Conservation (phyloP, 805 yeast species). For the Saccharomyces mikatae region DNA sequence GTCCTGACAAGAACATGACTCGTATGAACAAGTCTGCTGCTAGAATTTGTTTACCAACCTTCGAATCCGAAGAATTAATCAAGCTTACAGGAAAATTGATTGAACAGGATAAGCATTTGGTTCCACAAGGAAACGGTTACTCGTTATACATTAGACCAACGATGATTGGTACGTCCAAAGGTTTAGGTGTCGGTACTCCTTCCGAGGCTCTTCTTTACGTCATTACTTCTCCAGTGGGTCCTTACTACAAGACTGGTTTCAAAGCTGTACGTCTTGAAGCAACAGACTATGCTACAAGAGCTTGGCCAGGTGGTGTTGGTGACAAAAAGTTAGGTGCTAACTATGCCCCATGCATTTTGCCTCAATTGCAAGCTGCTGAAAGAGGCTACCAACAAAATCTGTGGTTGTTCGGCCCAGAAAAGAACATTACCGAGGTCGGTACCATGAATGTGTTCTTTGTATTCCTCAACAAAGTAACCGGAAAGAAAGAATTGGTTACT, state of each 20-base stretch:
- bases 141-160: constrained; percentile 92
- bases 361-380: constrained; percentile 81
- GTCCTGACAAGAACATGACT: constrained; percentile 86
- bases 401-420: constrained; percentile 92
- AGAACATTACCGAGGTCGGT: constrained; percentile 88
- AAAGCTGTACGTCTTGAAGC: constrained; percentile 93
- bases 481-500: constrained; percentile 85
- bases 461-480: constrained; percentile 63
- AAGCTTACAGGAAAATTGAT: constrained; percentile 71
- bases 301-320: constrained; percentile 99
- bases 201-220: constrained; percentile 73
- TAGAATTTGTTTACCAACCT: constrained; percentile 82
- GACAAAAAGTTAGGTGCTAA: constrained; percentile 94
- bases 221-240: constrained; percentile 94
- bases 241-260: constrained; percentile 91
- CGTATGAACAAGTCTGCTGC: constrained; percentile 85
- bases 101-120: constrained; percentile 63
- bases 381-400: constrained; percentile 93
- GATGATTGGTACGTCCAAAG: constrained; percentile 83
- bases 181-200: constrained; percentile 82
- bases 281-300: constrained; percentile 91
- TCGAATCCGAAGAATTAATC: constrained; percentile 69
- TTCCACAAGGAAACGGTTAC: constrained; percentile 83
- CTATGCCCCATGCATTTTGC: constrained; percentile 91
- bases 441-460: constrained; percentile 94